Base-by-base conservation (phyloP, 2,329 filamentous ascomycete species). In the Epichloe festucae region DNA sequence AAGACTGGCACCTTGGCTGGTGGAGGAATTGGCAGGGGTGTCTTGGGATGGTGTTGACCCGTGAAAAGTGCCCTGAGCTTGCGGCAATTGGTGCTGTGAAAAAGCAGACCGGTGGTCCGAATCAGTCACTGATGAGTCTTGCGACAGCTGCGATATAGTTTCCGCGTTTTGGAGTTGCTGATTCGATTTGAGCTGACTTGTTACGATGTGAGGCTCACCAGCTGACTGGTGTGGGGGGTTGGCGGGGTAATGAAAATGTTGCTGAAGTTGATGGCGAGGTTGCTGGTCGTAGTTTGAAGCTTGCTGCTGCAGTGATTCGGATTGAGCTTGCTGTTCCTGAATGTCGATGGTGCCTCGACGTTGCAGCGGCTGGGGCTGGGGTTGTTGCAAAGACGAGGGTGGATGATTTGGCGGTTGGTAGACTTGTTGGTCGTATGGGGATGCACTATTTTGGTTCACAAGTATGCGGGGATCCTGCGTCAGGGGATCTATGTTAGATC, bases 81-180 rank as follows among this genome's bases (percentile, higher is more conserved):
- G 63, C 55, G 73, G 72, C 46, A 66, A 62, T 49, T 71, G 69
- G 34, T 74, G 70, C 36, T 75, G 71, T 50, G 69, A 59, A 56
- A 68, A 69, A 55, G 65, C 62, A 54, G 69, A 65, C 48, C 60
- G 60, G 54, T 65, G 64, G 54, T 78, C 76, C 40, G 69, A 68
- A 55, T 81, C 78, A 42, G 70, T 68, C 17, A 73, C 63, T 38
- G 74, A 75, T 36, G 79, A 82, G 53, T 84, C 81, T 70, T 77
- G 73, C 61, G 81, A 84, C 57, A 80, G 63, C 63, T 82, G 79
- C 6, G 79, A 83, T 39, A 79, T 65, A 5, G 79, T 81, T 63
- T 84, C 80, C 31, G 77, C 67, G 59, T 80, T 82, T 52, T 63
- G 67, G 49, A 63, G 63, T 50, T 64, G 63, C 44, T 62, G 65